Evolutionary conservation across 306 rosid genomes (phyloP).

Genomic region (Argentina anserina): DNA sequence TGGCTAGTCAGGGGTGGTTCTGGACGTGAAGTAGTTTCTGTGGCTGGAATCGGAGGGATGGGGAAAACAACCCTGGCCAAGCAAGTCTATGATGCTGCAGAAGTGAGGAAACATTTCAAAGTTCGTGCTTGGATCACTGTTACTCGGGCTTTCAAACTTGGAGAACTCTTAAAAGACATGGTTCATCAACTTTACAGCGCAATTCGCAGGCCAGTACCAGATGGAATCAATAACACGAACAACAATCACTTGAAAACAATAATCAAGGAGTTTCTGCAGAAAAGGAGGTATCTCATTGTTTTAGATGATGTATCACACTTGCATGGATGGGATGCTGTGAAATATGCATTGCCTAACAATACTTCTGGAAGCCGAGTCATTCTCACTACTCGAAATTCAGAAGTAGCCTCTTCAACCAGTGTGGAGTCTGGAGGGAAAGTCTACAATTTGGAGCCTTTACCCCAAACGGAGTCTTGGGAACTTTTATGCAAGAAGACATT

Average conservation of each 20-base stretch:
- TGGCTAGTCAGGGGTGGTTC: constrained; percentile 32
- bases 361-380: constrained; percentile 41
- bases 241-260: constrained; percentile 26
- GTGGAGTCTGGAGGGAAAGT: constrained; percentile 34
- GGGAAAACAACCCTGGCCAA: constrained; percentile 57
- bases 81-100: constrained; percentile 46
- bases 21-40: constrained; percentile 38
- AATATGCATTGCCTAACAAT: constrained; percentile 44
- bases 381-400: constrained; percentile 43
- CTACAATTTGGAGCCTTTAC: constrained; percentile 39
- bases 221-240: constrained; percentile 34
- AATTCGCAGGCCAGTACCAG: constrained; percentile 27
- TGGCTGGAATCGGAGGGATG: constrained; percentile 54
- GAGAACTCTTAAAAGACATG: constrained; percentile 44
- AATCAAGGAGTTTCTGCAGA: constrained; percentile 38
- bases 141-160: constrained; percentile 36
- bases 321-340: constrained; percentile 49
- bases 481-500: constrained; percentile 48
- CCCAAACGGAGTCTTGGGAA: constrained; percentile 40
- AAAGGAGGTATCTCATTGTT: constrained; percentile 44
- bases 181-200: constrained; percentile 19
- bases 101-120: constrained; percentile 45
- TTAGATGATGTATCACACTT: constrained; percentile 52
- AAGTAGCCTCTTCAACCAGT: constrained; percentile 34
- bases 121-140: constrained; percentile 47